phyloP scores from a whole-genome alignment of 2,329 filamentous ascomycete species.

The Coleophoma eucalyptorum region DNA sequence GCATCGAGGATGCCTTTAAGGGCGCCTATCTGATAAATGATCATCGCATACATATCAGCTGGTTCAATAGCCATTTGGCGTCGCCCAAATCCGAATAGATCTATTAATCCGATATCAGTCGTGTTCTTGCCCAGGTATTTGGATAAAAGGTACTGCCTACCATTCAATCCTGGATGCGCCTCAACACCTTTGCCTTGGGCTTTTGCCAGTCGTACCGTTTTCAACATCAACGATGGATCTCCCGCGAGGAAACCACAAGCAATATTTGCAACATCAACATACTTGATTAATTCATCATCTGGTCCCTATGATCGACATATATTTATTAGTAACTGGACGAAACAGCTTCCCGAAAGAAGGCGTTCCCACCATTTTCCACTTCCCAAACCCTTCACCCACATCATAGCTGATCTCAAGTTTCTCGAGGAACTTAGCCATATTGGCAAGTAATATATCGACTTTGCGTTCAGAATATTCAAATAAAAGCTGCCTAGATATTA shows the following conservation, averaged over 20 bases:
- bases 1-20: constrained; percentile 54
- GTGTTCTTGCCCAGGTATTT: too few species aligned
- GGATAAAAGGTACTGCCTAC: too few species aligned
- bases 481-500: too few species aligned
- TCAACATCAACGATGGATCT: constrained; percentile 59
- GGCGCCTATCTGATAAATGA: constrained; percentile 61
- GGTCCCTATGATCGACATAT: constrained; percentile 36
- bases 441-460: too few species aligned
- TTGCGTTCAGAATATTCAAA: too few species aligned
- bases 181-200: constrained; percentile 51
- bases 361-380: constrained; percentile 30
- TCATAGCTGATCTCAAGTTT: constrained; percentile 42
- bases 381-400: constrained; percentile 48
- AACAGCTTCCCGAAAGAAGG: background rate
- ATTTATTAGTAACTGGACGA: background rate
- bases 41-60: constrained; percentile 52
- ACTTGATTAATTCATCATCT: constrained; percentile 55
- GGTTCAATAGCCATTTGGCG: constrained; percentile 55
- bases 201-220: constrained; percentile 56
- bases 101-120: too few species aligned
- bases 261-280: constrained; percentile 60
- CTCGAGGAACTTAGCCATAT: too few species aligned
- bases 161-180: constrained; percentile 61
- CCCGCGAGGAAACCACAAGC: constrained; percentile 58
- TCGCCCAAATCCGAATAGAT: constrained; percentile 61